Base-by-base conservation (phyloP, 2,329 filamentous ascomycete species). In the Fonsecaea pedrosoi region DNA sequence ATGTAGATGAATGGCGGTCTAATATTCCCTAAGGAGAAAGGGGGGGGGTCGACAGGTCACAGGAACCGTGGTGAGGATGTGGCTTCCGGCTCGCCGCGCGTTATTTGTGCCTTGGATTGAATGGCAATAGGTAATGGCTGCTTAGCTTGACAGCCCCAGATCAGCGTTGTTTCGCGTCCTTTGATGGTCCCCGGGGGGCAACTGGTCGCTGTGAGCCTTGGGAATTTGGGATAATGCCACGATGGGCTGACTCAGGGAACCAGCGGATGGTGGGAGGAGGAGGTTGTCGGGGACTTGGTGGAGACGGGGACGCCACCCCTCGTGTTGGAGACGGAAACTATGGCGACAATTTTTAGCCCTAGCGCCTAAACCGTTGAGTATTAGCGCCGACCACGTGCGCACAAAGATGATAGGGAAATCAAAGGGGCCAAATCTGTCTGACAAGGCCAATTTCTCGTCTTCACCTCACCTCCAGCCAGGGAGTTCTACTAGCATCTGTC, bases 201-300 rank as follows among this genome's bases (percentile, higher is more conserved):
- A 21, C 45, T 45, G 40, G 40, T 8, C 5, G 8, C 45, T 50
- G 18, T 30, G 45, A 50, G 45, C 45, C 45, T 25, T 50, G 45
- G 45, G 21, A 50, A 21, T 30, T 48, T 50, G 45, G 45, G 45
- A 50, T 50, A 50, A 25, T 8, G 45, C 45, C 45, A 50, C 34
- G 54, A 55, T 55, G 54, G 53, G 45, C 59, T 61, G 45, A 61
- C 48, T 61, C 48, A 34, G 59, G 18, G 45, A 50, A 50, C 21
- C 45, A 30, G 45, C 45, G 18, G 45, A 32, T 50, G 45, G 45
- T 50, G 45, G 21, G 18, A 50, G 45, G 18, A 61, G 57, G 57
- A 58, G 37, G 55, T 54, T 37, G 59, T 61, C 59, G 59, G 59
- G 59, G 59, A 61, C 45, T 38, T 34, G 32, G 40, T 42, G 40